Evolutionary conservation across 2,329 filamentous ascomycete species (phyloP).

Genomic region (Orbilia blumenaviensis): DNA sequence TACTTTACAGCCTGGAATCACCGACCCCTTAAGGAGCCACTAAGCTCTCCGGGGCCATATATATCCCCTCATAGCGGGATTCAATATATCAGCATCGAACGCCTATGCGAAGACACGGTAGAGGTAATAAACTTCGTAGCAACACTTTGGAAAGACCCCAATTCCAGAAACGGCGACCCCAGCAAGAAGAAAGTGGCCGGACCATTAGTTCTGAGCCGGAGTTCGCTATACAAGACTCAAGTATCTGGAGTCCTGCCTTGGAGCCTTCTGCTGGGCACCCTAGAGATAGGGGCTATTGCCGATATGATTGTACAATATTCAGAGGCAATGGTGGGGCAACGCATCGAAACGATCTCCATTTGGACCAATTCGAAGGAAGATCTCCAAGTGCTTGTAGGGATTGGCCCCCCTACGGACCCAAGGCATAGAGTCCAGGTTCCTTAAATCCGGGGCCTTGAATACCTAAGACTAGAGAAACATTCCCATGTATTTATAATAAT

Average conservation of each 20-base stretch:
- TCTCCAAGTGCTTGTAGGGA: background rate
- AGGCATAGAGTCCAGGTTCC: too few relatives aligned
- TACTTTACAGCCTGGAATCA: background rate
- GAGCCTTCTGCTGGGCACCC: background rate
- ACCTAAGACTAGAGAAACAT: too few relatives aligned
- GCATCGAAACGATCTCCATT: background rate
- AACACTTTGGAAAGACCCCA: background rate
- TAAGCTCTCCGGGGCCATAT: too few relatives aligned
- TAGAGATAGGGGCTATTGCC: background rate
- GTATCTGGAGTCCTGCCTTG: background rate
- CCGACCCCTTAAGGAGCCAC: background rate
- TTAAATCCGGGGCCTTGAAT: too few relatives aligned
- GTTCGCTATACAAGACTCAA: background rate
- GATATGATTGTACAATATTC: slow-evolving; percentile 1
- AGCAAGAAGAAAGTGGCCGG: too few relatives aligned
- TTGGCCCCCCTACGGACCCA: background rate
- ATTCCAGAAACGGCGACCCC: background rate
- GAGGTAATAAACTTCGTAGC: background rate
- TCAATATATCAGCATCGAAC: background rate
- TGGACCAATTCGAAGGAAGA: background rate
- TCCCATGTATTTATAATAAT: too few relatives aligned
- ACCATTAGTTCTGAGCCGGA: too few relatives aligned
- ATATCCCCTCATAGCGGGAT: too few relatives aligned
- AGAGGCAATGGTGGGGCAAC: background rate
- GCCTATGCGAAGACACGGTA: background rate